Evolutionary conservation across 495 filamentous ascomycete genomes (phyloP), one percentile per base, ranked within the genome.

Genomic region (Lepidopterella palustris): DNA sequence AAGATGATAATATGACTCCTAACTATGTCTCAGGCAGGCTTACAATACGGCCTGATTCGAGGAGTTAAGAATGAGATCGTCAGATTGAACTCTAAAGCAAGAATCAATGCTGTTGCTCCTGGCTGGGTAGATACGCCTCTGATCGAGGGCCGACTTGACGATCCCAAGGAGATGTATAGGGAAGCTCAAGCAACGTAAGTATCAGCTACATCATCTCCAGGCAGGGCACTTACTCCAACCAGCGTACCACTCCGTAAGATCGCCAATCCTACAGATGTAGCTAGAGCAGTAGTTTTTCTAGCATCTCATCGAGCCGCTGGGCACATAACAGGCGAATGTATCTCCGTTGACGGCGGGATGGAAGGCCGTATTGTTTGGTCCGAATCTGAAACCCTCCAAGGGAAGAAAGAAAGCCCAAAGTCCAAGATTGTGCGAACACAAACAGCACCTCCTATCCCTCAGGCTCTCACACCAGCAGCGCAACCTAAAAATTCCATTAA

Each of bases 41-140:
- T 83, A 59, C 80, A 82, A 62, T 79, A 81, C 70, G 80, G 78
- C 8, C 70, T 84, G 26, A 74, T 83, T 9, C 68, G 73, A 35
- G 73, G 73, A 5, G 74, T 84, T 20, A 80, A 80, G 66, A 79
- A 80, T 63, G 80, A 84, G 58, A 81, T 83, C 40, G 72, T 79
- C 31, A 70, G 71, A 24, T 61, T 84, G 50, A 82, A 83, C 58
- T 52, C 64, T 1, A 74, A 74, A 59, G 81, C 73, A 5, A 70
- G 81, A 23, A 81, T 84, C 55, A 83, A 84, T 70, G 78, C 77
- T 15, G 77, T 84, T 11, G 75, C 77, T 21, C 74, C 76, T 32
- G 79, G 77, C 11, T 79, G 77, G 76, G 73, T 79, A 0, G 71
- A 80, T 53, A 78, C 78, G 24, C 69, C 71, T 21, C 54, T 79